Evolutionary conservation across 2,329 filamentous ascomycete genomes (phyloP), one percentile per base, ranked within the genome.

Genomic region (Cadophora sp.): DNA sequence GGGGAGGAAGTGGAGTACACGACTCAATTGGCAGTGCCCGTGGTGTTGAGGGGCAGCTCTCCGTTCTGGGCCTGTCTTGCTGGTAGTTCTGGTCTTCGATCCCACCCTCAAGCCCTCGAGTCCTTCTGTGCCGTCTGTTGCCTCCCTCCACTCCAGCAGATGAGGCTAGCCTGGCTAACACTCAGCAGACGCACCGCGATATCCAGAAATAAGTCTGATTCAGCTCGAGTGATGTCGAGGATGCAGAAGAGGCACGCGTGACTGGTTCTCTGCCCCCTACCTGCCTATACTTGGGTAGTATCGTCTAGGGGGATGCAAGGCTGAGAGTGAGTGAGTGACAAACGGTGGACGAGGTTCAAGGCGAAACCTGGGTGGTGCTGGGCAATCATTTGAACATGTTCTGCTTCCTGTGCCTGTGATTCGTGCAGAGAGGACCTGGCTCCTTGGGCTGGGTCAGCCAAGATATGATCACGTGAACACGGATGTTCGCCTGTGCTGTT

Each of bases 361-460:
- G n/a, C n/a, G 33, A 39, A 55, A 39, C 27, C 8, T 55, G 22
- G 16, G 22, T 45, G 16, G 27, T 47, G 43, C 22, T 33, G 56
- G 56, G 56, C 56, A 59, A 59, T 59, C 39, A 59, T 45, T 59
- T 33, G 22, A 47, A 16, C 56, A 59, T 59, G 56, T 22, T 47
- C 16, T 20, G 8, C n/a, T 14, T 59, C 18, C 41, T 16, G 9
- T 1, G 22, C 39, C 41, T 47, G 41, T 59, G 56, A 59, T 59
- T 59, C 56, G 56, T 27, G 22, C 36, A 33, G 43, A 30, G 36
- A 16, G 2, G 36, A 39, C 36, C 36, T 39, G 7, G 36, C 36
- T 39, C 5, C 11, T 39, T 39, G 2, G 36, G 48, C 13, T 24
- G 27, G 4, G 11, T 1, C 22, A 24, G 48, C 24, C 48, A 51